Evolutionary conservation across 441 rosid species (phyloP).

Genomic region (Arabidopsis lyrata): DNA sequence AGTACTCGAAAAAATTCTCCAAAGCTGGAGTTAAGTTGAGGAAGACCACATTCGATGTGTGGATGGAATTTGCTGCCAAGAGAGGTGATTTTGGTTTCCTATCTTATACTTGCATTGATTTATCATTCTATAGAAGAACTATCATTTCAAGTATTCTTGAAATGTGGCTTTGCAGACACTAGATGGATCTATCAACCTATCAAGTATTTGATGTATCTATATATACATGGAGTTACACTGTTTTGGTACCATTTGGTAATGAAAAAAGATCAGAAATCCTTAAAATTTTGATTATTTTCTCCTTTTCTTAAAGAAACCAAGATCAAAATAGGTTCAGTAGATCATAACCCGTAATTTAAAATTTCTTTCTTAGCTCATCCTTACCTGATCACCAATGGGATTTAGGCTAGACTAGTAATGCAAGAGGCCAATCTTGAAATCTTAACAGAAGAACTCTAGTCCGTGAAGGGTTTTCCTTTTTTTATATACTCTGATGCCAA

Average conservation of each 20-base stretch:
- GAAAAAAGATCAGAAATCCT: neutral
- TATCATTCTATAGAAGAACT: neutral
- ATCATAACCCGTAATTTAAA: neutral
- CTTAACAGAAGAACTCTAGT: neutral
- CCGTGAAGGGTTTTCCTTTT: neutral
- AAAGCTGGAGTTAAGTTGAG: constrained; percentile 77
- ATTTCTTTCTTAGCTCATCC: neutral
- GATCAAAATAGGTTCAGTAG: neutral
- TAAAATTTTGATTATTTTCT: neutral
- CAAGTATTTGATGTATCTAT: neutral
- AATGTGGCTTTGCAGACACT: neutral
- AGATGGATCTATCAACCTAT: neutral
- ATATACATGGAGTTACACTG: neutral
- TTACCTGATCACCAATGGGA: neutral
- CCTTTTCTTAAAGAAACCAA: neutral
- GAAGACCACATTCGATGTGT: constrained; percentile 69
- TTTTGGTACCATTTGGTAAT: neutral
- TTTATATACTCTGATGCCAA: neutral
- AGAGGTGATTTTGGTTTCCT: constrained; percentile 53
- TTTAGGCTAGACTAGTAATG: neutral
- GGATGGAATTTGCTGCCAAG: constrained; percentile 88
- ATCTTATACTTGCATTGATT: constrained; percentile 5
- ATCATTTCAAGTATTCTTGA: constrained; percentile 7
- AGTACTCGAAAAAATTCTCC: constrained; percentile 67
- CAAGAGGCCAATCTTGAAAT: neutral